phyloP scores from a whole-genome alignment of 352 stramenopile genomes.

The Globisporangium okanoganense region DNA sequence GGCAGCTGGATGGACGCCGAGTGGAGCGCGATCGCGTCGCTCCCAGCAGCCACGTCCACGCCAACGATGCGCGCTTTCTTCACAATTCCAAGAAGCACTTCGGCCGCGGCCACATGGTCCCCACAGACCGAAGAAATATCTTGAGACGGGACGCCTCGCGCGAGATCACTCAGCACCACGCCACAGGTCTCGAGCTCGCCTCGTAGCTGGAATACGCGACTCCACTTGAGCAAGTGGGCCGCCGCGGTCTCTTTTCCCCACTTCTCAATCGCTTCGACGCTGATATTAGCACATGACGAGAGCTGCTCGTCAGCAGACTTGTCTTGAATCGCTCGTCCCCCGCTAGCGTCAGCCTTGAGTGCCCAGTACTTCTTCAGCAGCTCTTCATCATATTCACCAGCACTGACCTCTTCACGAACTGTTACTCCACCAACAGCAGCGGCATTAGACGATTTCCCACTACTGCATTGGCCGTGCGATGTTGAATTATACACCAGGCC shows the following conservation, averaged over 20 bases:
- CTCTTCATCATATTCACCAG: constrained; percentile 21
- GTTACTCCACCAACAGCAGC: too few species aligned
- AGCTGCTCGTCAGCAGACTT: background rate
- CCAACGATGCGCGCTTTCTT: constrained; percentile 28
- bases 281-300: constrained; percentile 12
- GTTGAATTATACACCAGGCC: background rate
- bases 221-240: constrained; percentile 42
- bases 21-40: constrained; percentile 43
- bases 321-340: constrained; percentile 2
- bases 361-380: constrained; percentile 40
- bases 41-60: constrained; percentile 22
- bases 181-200: constrained; percentile 30
- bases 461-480: constrained; percentile 8
- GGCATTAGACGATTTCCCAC: constrained; percentile 3
- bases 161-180: constrained; percentile 32
- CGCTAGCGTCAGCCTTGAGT: constrained; percentile 24
- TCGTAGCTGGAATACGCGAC: constrained; percentile 38
- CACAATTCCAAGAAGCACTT: constrained; percentile 23
- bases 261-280: constrained; percentile 23
- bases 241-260: constrained; percentile 28
- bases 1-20: constrained; percentile 34
- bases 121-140: background rate
- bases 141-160: constrained; percentile 18
- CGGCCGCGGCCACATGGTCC: too few species aligned
- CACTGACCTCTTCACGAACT: background rate